These are phyloP conservation scores for Saprolegnia diclina DNA, from an alignment of 352 stramenopile species.

Conservation along the genomic window DNA sequence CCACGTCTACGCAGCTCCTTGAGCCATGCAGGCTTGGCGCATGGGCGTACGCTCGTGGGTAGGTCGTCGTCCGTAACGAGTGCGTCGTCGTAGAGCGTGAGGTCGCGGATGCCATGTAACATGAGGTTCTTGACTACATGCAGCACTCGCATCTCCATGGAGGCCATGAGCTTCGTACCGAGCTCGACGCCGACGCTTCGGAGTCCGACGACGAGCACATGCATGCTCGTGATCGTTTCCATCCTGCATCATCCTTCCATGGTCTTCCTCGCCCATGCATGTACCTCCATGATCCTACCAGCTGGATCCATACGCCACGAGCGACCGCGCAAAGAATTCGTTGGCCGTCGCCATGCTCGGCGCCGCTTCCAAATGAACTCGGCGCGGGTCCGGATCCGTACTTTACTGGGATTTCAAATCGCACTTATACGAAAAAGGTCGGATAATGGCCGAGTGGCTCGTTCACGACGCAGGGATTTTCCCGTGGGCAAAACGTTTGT, in stretches of 20 bases:
- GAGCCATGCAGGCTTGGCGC: no score
- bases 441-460: neutral
- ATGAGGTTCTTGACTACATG: conserved; percentile 37
- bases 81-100: conserved; percentile 46
- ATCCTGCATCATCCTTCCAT: conserved; percentile 28
- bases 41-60: conserved; percentile 28
- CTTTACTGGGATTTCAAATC: neutral
- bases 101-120: conserved; percentile 34
- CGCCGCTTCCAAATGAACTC: neutral
- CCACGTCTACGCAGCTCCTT: conserved; percentile 6
- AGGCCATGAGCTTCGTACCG: conserved; percentile 21
- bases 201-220: conserved; percentile 42
- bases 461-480: no score
- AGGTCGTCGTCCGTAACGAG: conserved; percentile 38
- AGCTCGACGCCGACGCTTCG: conserved; percentile 41
- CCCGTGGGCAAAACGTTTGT: no score
- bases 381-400: neutral
- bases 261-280: neutral
- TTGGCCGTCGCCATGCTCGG: neutral
- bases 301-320: conserved; percentile 1
- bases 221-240: conserved; percentile 39
- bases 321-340: conserved; percentile 12
- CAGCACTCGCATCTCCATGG: neutral
- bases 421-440: neutral
- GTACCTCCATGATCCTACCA: neutral